phyloP scores from a whole-genome alignment of 768 basidiomycete genomes.

The Lactifluus rugatus region DNA sequence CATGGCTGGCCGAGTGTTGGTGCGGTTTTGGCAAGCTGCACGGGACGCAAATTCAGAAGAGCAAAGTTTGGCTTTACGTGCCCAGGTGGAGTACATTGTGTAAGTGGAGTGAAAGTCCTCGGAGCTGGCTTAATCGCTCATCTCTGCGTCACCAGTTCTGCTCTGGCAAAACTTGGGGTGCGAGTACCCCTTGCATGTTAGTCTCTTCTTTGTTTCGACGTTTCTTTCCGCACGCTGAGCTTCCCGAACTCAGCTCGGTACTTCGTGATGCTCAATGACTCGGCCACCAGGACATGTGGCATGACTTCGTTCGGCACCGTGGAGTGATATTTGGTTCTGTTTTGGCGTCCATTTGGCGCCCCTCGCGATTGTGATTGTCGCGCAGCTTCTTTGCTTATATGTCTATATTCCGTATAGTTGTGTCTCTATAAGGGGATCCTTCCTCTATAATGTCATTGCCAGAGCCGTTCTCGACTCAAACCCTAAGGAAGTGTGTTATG shows the following conservation, averaged over 20 bases:
- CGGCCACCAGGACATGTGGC: slow-evolving; percentile 22
- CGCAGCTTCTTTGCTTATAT: not conserved
- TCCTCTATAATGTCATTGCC: not conserved
- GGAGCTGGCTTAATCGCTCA: not conserved
- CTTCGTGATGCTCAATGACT: slow-evolving; percentile 46
- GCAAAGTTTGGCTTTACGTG: slow-evolving; percentile 47
- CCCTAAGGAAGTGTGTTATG: too few species aligned
- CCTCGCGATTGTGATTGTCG: not conserved
- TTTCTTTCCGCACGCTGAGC: not conserved
- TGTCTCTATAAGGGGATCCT: not conserved
- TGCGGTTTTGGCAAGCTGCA: slow-evolving; percentile 56
- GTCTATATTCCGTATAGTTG: not conserved
- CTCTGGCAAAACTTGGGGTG: slow-evolving; percentile 53
- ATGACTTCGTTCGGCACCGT: slow-evolving; percentile 2
- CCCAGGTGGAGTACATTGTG: slow-evolving; percentile 64
- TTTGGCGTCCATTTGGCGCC: not conserved
- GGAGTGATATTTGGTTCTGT: not conserved
- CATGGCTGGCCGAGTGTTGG: slow-evolving; percentile 52
- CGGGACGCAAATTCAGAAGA: slow-evolving; percentile 46
- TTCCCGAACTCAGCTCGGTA: slow-evolving; percentile 32
- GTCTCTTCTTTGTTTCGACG: slow-evolving; percentile 15
- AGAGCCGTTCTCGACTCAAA: too few species aligned
- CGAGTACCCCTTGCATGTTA: slow-evolving; percentile 54
- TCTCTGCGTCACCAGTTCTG: slow-evolving; percentile 32
- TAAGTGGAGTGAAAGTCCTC: slow-evolving; percentile 26